These are phyloP conservation scores for Murraya paniculata DNA, from an alignment of 345 rosid species.

Conservation along the genomic window DNA sequence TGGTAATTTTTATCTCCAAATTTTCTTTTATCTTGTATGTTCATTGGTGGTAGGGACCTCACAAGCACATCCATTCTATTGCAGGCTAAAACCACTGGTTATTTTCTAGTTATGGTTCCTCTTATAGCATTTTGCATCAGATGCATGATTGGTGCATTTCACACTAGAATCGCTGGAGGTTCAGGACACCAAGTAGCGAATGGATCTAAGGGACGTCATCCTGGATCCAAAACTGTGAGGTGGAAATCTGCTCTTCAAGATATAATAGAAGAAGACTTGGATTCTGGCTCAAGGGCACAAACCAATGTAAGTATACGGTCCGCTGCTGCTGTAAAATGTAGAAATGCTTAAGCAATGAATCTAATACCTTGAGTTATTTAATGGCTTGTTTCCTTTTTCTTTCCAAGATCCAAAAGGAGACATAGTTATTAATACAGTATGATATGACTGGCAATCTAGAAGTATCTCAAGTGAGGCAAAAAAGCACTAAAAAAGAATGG, in stretches of 20 bases:
- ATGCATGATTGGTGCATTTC: slow-evolving; percentile 30
- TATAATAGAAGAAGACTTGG: slow-evolving; percentile 19
- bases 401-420: background rate
- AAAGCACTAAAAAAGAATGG: background rate
- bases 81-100: slow-evolving; percentile 38
- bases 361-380: background rate
- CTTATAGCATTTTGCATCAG: slow-evolving; percentile 38
- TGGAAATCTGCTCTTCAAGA: slow-evolving; percentile 40
- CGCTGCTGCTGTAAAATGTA: background rate
- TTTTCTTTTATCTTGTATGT: background rate
- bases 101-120: slow-evolving; percentile 40
- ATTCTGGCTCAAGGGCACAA: slow-evolving; percentile 9
- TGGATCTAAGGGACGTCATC: slow-evolving; percentile 10
- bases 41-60: slow-evolving; percentile 7
- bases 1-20: background rate
- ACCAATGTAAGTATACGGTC: slow-evolving; percentile 18
- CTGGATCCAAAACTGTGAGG: slow-evolving; percentile 20
- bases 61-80: slow-evolving; percentile 11
- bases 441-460: background rate
- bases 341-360: background rate
- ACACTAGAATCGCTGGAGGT: slow-evolving; percentile 18
- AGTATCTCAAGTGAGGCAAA: background rate
- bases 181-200: background rate
- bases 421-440: background rate
- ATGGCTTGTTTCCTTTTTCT: background rate